These are phyloP conservation scores for Dactylella cylindrospora DNA, from an alignment of 2,329 filamentous ascomycete species.

Conservation along the genomic window DNA sequence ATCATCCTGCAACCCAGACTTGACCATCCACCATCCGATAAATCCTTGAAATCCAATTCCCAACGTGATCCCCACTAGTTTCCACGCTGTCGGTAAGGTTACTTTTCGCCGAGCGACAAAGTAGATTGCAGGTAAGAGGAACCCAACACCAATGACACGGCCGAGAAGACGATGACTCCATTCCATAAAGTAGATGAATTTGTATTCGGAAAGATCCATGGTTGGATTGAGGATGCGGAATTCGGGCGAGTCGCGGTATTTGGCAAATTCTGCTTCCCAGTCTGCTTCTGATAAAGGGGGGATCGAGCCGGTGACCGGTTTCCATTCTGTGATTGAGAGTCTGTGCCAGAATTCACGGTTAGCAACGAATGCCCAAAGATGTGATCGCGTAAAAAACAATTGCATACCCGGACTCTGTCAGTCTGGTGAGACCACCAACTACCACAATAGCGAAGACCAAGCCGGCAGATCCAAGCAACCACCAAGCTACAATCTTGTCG, in stretches of 20 bases:
- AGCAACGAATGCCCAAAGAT: constrained; percentile 8
- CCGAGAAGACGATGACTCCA: constrained; percentile 97
- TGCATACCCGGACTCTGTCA: constrained; percentile 89
- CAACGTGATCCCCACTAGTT: constrained; percentile 77
- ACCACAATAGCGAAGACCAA: constrained; percentile 97
- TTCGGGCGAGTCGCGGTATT: constrained; percentile 90
- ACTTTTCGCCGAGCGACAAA: constrained; percentile 81
- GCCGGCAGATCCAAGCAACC: constrained; percentile 85
- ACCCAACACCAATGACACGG: constrained; percentile 83
- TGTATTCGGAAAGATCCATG: constrained; percentile 93
- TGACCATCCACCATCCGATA: constrained; percentile 99
- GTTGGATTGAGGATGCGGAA: constrained; percentile 87
- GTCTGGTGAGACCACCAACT: constrained; percentile 85
- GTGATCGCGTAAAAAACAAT: constrained; percentile 1
- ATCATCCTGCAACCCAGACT: constrained; percentile 91
- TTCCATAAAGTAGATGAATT: constrained; percentile 99
- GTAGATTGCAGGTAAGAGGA: constrained; percentile 83
- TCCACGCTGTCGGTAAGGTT: constrained; percentile 72
- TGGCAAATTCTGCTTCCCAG: constrained; percentile 90
- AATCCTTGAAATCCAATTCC: constrained; percentile 94
- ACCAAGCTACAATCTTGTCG: constrained; percentile 79
- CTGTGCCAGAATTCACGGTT: constrained; percentile 55
- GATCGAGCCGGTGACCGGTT: constrained; percentile 86
- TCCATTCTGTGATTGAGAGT: constrained; percentile 98
- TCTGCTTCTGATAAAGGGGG: constrained; percentile 75